A percentile compares a stretch with the other conserved stretches of the same genome.
phyloP scores from a whole-genome alignment of 192 early-diverging fungal species.

The Funneliformis geosporum region DNA sequence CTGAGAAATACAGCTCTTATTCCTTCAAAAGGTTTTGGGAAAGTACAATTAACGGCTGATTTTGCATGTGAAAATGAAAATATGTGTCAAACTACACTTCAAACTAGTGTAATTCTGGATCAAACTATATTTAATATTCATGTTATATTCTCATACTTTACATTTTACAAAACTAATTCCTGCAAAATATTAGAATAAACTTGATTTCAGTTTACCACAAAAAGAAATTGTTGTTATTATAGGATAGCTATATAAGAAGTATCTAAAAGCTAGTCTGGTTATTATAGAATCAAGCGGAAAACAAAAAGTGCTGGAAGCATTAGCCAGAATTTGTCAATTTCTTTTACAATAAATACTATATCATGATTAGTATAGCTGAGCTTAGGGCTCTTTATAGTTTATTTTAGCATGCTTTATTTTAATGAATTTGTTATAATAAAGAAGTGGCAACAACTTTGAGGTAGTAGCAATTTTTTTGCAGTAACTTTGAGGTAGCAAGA shows the following conservation, averaged over 20 bases:
- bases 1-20: neutral
- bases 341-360: conserved; percentile 2
- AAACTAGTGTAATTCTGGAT: neutral
- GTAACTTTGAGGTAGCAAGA: no score
- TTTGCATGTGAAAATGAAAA: neutral
- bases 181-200: conserved; percentile 1
- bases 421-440: no score
- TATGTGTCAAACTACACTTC: conserved; percentile 1
- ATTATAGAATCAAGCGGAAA: conserved; percentile 11
- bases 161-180: conserved; percentile 10
- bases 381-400: no score
- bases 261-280: conserved; percentile 4
- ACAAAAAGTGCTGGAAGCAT: conserved; percentile 23
- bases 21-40: neutral
- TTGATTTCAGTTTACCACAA: conserved; percentile 5
- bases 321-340: conserved; percentile 19
- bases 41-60: conserved; percentile 6
- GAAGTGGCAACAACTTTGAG: no score
- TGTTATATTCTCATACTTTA: neutral
- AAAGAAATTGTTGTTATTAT: neutral
- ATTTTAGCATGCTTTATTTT: no score
- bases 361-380: neutral
- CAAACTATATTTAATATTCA: conserved; percentile 19
- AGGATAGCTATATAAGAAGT: neutral
- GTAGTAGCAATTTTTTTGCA: no score